Evolutionary conservation across 164 flowering plant species (phyloP).

Genomic region (Vitis vinifera): DNA sequence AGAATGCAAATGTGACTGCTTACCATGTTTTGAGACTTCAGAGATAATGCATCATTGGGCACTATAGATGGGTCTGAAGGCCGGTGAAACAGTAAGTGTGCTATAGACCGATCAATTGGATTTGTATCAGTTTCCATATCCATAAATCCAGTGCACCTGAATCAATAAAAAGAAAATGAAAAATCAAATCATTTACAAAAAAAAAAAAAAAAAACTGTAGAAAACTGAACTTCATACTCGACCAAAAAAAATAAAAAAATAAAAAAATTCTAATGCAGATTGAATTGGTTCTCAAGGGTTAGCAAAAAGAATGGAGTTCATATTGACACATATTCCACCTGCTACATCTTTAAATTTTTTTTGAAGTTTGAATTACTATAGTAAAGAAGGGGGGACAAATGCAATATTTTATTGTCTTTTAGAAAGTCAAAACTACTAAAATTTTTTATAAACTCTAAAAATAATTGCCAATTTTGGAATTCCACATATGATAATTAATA

Average conservation of each 20-base stretch:
- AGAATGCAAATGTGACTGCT: constrained; percentile 13
- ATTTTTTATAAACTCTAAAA: too few relatives aligned
- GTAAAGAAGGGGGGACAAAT: too few relatives aligned
- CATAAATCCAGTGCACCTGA: constrained; percentile 51
- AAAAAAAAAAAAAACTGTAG: neutral
- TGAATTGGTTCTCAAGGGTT: too few relatives aligned
- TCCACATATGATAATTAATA: too few relatives aligned
- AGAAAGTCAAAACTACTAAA: too few relatives aligned
- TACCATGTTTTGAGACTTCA: constrained; percentile 43
- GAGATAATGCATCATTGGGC: constrained; percentile 29
- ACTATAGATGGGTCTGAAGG: constrained; percentile 42
- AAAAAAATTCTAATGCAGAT: neutral
- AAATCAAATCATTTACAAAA: neutral
- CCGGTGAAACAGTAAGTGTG: constrained; percentile 77
- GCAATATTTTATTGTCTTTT: too few relatives aligned
- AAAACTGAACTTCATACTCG: neutral
- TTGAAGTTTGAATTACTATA: too few relatives aligned
- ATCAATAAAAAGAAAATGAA: neutral
- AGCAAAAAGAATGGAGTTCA: too few relatives aligned
- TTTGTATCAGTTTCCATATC: constrained; percentile 85
- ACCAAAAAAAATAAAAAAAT: neutral
- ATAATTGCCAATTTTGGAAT: too few relatives aligned
- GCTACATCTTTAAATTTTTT: too few relatives aligned
- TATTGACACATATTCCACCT: too few relatives aligned
- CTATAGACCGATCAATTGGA: constrained; percentile 86